These are phyloP conservation scores for Salix brachista DNA, from an alignment of 345 rosid genomes.

Conservation along the genomic window DNA sequence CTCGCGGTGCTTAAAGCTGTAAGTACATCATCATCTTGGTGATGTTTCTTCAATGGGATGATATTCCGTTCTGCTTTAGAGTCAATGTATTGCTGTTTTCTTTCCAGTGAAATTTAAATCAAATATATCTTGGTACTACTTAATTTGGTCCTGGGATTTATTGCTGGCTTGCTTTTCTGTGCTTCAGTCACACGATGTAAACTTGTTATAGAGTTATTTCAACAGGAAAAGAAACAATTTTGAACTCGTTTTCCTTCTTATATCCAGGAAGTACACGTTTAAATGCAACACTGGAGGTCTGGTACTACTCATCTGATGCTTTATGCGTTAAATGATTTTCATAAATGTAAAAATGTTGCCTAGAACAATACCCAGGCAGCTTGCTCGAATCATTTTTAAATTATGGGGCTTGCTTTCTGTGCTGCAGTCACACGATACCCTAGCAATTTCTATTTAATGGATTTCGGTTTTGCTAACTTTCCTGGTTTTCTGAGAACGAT, in stretches of 20 bases:
- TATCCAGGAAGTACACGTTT: background rate
- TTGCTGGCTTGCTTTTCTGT: slow-evolving; percentile 1
- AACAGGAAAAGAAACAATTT: background rate
- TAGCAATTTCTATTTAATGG: background rate
- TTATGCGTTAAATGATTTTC: background rate
- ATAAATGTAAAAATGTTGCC: slow-evolving; percentile 2
- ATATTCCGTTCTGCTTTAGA: background rate
- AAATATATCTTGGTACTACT: background rate
- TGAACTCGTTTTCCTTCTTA: background rate
- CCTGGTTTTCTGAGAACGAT: background rate
- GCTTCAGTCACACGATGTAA: background rate
- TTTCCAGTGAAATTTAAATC: background rate
- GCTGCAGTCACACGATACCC: background rate
- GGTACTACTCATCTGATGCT: background rate
- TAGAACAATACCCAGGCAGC: background rate
- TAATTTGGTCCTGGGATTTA: background rate
- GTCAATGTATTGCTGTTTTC: background rate
- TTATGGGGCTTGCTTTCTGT: background rate
- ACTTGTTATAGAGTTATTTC: background rate
- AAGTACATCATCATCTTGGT: slow-evolving; percentile 25
- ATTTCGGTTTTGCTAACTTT: background rate
- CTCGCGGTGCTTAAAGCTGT: slow-evolving; percentile 96
- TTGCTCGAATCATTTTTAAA: background rate
- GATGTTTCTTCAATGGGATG: background rate
- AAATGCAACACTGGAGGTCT: slow-evolving; percentile 5